These are phyloP conservation scores for Elongisporangium prolatum DNA, from an alignment of 352 stramenopile genomes.

Conservation along the genomic window DNA sequence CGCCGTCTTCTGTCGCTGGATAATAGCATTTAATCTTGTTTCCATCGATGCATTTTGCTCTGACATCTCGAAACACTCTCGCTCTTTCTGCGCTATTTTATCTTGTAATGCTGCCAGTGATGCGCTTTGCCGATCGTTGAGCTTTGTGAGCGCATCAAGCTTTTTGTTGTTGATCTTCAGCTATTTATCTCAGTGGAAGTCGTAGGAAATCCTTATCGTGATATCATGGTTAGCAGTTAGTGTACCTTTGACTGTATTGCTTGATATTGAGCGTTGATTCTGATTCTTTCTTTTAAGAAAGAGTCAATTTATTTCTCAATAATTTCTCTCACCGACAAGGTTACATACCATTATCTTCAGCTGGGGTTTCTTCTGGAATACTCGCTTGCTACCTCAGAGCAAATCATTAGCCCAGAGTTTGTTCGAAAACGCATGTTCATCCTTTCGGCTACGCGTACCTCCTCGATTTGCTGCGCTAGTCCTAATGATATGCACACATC, in stretches of 20 bases:
- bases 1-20: not conserved
- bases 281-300: not conserved
- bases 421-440: not conserved
- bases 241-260: not conserved
- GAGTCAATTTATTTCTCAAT: too few relatives aligned
- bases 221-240: not conserved
- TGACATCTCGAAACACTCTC: not conserved
- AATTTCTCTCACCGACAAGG: not conserved
- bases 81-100: not conserved
- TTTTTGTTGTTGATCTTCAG: slow-evolving; percentile 6
- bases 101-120: not conserved
- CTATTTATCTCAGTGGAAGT: not conserved
- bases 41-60: not conserved
- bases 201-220: not conserved
- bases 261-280: not conserved
- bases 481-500: not conserved
- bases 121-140: not conserved
- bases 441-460: not conserved
- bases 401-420: not conserved
- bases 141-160: not conserved
- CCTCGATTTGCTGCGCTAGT: not conserved
- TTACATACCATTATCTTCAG: not conserved
- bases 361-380: not conserved
- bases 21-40: not conserved
- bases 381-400: not conserved